Conservation (phyloP, 2,329 filamentous ascomycete species). For the Ascochyta pisi region DNA sequence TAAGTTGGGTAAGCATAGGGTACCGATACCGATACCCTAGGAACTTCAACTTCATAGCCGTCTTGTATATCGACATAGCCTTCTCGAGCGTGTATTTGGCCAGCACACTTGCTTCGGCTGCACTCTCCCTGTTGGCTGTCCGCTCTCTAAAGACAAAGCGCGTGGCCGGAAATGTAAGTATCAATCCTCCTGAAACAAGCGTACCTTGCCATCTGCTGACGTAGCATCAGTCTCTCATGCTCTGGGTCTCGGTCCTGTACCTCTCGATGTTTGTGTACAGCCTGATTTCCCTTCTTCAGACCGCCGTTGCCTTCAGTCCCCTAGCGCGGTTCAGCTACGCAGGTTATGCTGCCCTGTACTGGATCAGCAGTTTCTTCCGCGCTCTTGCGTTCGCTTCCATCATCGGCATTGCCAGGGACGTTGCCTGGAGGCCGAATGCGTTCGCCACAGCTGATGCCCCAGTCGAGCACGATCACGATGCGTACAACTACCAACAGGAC, state of each 20-base stretch:
- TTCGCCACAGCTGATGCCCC: neutral
- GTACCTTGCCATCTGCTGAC: neutral
- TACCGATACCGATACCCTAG: no score
- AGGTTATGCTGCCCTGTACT: neutral
- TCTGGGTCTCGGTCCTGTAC: constrained; percentile 3
- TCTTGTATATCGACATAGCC: neutral
- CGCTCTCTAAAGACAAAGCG: constrained; percentile 6
- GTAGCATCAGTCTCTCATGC: constrained; percentile 3
- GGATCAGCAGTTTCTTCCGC: neutral
- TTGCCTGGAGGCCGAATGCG: constrained; percentile 1
- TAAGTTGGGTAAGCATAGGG: neutral
- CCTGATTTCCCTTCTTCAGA: neutral
- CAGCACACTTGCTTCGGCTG: constrained; percentile 7
- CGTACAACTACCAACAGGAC: constrained; percentile 6
- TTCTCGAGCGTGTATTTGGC: neutral
- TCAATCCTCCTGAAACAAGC: neutral
- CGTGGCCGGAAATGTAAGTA: constrained; percentile 5
- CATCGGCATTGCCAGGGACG: constrained; percentile 11
- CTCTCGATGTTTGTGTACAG: neutral
- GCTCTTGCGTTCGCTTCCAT: constrained; percentile 1
- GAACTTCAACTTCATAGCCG: neutral
- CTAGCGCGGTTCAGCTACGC: neutral
- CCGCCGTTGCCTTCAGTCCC: neutral
- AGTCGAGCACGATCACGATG: constrained; percentile 1
- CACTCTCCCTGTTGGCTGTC: constrained; percentile 1